These are phyloP conservation scores for Macroventuria anomochaeta DNA, from an alignment of 2,329 filamentous ascomycete species.

Conservation along the genomic window DNA sequence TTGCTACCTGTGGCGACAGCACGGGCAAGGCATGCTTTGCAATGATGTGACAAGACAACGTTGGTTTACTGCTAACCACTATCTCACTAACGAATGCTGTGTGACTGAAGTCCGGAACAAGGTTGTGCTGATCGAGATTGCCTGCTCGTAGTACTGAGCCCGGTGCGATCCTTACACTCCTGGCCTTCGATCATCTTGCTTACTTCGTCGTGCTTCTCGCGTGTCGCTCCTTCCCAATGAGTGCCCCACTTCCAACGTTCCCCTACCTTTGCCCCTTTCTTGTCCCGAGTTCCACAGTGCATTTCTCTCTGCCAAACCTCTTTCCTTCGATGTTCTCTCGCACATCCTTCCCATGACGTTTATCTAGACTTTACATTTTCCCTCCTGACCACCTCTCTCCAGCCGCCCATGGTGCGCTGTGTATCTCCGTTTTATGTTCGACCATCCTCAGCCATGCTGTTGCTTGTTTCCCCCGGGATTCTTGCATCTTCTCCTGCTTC, in stretches of 20 bases:
- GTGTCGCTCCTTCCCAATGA: too few relatives aligned
- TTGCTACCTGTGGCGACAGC: too few relatives aligned
- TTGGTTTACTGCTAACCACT: neutral
- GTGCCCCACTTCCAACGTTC: too few relatives aligned
- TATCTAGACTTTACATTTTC: too few relatives aligned
- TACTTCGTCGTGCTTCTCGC: too few relatives aligned
- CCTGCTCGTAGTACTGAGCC: too few relatives aligned
- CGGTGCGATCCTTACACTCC: neutral
- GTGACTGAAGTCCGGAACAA: neutral
- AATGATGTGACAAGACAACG: neutral
- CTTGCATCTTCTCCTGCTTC: neutral
- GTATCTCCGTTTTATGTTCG: neutral
- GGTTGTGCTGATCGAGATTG: neutral
- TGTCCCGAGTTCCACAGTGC: too few relatives aligned
- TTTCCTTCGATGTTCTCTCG: too few relatives aligned
- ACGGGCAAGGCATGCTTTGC: neutral
- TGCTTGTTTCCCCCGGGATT: too few relatives aligned
- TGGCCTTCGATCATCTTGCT: neutral
- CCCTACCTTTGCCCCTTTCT: neutral
- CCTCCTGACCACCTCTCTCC: neutral
- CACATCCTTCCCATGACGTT: too few relatives aligned
- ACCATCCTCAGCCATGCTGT: too few relatives aligned
- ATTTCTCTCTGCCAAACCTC: too few relatives aligned
- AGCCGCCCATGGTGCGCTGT: neutral
- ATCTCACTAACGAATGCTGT: neutral